Base-by-base conservation (phyloP, 1,284 basidiomycete genomes). In the Xerocomus amazonicus region DNA sequence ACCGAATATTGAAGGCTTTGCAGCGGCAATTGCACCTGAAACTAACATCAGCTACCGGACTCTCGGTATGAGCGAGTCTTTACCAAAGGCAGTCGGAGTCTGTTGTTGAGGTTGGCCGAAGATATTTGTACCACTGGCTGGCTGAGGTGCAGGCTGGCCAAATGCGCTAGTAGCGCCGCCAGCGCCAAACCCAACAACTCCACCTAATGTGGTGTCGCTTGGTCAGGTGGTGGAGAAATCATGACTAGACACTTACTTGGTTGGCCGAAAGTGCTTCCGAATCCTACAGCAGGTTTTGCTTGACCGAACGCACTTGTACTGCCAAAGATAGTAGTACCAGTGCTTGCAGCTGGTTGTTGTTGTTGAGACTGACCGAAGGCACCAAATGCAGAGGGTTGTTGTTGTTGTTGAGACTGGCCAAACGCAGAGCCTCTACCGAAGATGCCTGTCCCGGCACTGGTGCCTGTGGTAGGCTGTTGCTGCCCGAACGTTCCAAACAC, bases 1-100 rank as follows among this genome's bases (percentile, higher is more conserved):
- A 33, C 71, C 64, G 49, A 79, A 77, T 42, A 73, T 59, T 13
- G 69, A 67, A n/a, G 78, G 69, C 48, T 80, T 81, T 23, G 69
- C 56, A n/a, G 70, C 63, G 44, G 67, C 64, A 43, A 59, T 58
- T 52, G 56, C 44, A 49, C 56, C 64, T 66, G 19, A 23, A 31
- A 35, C 26, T 8, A n/a, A 48, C 16, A 27, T 66, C 10, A 51
- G 29, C 19, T 34, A 39, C 41, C 4, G 14, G 2, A 31, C 34
- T 14, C n/a, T 43, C 17, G 19, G 14, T 41, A 17, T 4, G 16
- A 32, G 45, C 13, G n/a, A 47, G 5, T 48, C 23, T 39, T 28
- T 52, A 63, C 55, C 54, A 19, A 66, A 70, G 12, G 52, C 10
- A 7, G 47, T 43, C 29, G 66, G 63, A 43, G 60, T 56, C 45